Conservation (phyloP, 345 rosid species). For the Citrus unshiu region DNA sequence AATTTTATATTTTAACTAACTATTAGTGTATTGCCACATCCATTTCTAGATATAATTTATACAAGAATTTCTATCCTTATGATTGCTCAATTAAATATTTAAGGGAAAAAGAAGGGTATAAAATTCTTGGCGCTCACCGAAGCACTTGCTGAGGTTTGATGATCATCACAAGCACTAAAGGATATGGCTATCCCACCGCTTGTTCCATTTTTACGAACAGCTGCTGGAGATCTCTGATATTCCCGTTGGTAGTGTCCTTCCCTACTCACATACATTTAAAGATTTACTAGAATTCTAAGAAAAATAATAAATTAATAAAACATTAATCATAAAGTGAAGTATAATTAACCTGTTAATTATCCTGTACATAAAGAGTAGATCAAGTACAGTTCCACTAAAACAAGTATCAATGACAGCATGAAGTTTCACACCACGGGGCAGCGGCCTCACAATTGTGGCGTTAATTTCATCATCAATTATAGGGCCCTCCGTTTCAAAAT, state of each 20-base stretch:
- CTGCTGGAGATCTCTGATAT: constrained; percentile 32
- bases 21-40: too few relatives aligned
- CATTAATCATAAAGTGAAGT: background rate
- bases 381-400: constrained; percentile 65
- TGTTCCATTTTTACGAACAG: constrained; percentile 53
- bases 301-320: background rate
- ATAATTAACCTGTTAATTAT: constrained; percentile 45
- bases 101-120: too few relatives aligned
- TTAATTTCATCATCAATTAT: constrained; percentile 73
- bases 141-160: constrained; percentile 48
- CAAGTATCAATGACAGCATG: constrained; percentile 75
- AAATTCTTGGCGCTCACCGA: constrained; percentile 26
- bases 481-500: constrained; percentile 62
- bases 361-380: constrained; percentile 58
- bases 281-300: too few relatives aligned
- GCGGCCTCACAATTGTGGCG: constrained; percentile 57
- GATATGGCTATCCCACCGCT: constrained; percentile 65
- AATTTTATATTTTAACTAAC: too few relatives aligned
- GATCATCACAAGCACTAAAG: constrained; percentile 72
- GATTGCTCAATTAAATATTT: too few relatives aligned
- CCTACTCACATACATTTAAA: constrained; percentile 20
- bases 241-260: constrained; percentile 66
- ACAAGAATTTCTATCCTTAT: too few relatives aligned
- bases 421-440: constrained; percentile 62
- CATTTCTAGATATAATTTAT: too few relatives aligned